Percentiles rank a stretch among this genome's conserved stretches.
Conservation (phyloP, 345 rosid species). For the Murraya koenigii region DNA sequence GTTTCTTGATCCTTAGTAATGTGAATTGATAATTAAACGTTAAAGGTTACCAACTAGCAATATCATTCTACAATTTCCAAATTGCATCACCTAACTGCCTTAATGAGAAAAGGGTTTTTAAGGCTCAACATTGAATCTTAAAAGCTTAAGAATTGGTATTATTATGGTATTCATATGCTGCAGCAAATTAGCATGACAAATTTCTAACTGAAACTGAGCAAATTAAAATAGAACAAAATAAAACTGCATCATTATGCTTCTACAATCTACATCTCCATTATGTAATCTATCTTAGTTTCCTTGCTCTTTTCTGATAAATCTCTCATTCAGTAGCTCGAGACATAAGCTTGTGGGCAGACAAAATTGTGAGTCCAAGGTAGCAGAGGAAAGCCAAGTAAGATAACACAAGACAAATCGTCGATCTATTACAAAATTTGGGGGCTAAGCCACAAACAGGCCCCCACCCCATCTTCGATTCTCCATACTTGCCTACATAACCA, state of each 20-base stretch:
- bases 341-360: constrained; percentile 35
- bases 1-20: too few species aligned
- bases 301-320: background rate
- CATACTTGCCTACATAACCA: constrained; percentile 42
- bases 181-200: background rate
- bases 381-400: constrained; percentile 48
- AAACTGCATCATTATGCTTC: background rate
- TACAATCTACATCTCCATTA: background rate
- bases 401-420: constrained; percentile 28
- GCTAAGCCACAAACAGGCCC: constrained; percentile 30
- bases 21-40: too few species aligned
- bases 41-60: too few species aligned
- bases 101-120: too few species aligned
- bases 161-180: background rate
- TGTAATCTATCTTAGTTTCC: background rate
- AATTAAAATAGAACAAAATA: background rate
- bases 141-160: too few species aligned
- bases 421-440: constrained; percentile 40
- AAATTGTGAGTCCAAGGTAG: constrained; percentile 35
- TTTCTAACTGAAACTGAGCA: background rate
- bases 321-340: constrained; percentile 9
- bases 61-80: too few species aligned
- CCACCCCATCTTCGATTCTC: constrained; percentile 46
- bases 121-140: too few species aligned
- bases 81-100: too few species aligned